These are phyloP conservation scores for Fusarium agapanthi DNA, from an alignment of 2,329 filamentous ascomycete species.

Conservation along the genomic window DNA sequence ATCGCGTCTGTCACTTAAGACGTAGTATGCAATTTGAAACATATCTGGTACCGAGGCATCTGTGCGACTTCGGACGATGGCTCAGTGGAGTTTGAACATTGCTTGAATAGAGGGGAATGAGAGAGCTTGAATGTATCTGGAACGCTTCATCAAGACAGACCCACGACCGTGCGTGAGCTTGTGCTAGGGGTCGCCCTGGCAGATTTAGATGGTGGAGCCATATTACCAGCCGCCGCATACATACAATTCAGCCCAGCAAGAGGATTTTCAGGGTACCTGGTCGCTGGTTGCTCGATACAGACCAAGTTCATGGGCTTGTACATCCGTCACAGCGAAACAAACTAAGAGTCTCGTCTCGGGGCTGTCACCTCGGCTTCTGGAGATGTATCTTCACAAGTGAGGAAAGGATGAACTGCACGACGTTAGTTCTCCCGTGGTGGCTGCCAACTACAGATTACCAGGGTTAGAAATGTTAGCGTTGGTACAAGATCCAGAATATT, in stretches of 20 bases:
- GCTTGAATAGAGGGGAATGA: conserved; percentile 13
- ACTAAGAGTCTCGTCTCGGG: background rate
- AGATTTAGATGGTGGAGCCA: conserved; percentile 33
- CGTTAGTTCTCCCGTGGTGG: conserved; percentile 16
- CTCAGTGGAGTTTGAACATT: conserved; percentile 17
- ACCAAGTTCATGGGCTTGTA: background rate
- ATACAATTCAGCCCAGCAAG: conserved; percentile 35
- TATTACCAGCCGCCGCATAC: conserved; percentile 39
- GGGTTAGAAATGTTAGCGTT: too few species aligned
- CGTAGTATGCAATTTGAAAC: background rate
- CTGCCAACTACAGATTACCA: conserved; percentile 31
- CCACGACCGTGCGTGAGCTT: conserved; percentile 35
- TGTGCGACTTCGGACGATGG: conserved; percentile 26
- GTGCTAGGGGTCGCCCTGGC: conserved; percentile 34
- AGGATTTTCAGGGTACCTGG: conserved; percentile 31
- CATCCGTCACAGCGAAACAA: background rate
- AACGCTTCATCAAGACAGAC: conserved; percentile 32
- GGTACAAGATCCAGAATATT: too few species aligned
- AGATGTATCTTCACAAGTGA: conserved; percentile 1
- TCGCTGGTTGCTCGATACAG: background rate
- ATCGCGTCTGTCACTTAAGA: background rate
- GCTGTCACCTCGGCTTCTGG: background rate
- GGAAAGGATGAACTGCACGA: conserved; percentile 18
- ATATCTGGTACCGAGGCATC: background rate
- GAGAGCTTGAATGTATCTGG: conserved; percentile 27